Evolutionary conservation across 768 basidiomycete species (phyloP), one percentile per base, ranked within the genome.

Genomic region (Pleurotus eryngii): DNA sequence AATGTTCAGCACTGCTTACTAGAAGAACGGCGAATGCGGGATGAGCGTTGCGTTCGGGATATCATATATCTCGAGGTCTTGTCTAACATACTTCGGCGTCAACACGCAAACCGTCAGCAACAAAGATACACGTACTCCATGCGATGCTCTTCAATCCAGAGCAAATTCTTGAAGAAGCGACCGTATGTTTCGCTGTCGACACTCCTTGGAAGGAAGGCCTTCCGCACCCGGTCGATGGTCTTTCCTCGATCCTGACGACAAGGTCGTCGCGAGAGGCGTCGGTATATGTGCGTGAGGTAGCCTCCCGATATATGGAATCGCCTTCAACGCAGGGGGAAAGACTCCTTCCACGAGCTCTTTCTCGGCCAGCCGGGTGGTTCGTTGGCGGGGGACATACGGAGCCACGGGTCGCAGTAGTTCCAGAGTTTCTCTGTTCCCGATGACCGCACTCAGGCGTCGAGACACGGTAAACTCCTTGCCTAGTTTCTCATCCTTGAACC

Each of bases 111-210:
- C 5, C 27, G 5, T 30, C 27, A 30, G 27, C 27, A 30, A 30
- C 3, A 9, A 30, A 9, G 27, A 30, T 30, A 5, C 27, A 30
- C 27, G 27, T 30, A 30, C 79, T 76, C 73, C 64, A 75, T 74
- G 45, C 73, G 73, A 49, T 60, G 70, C 57, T 80, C 85, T 61
- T 86, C 84, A 1, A 77, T 71, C 82, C 84, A 85, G 0, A 86
- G 61, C 3, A 87, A 65, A 20, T 71, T 63, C 63, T 81, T 80
- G 70, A 82, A 85, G 49, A 73, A 70, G 0, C 73, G 67, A 1
- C 70, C 69, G 60, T 85, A 82, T 0, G 76, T 74, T 1, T 63
- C 64, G 26, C 61, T 66, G 46, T 76, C 65, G 15, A 86, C 61
- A 0, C 45, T 51, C 0, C n/a, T n/a, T 0, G 84, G 83, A 11